Evolutionary conservation across 306 rosid species (phyloP), one percentile per base, ranked within the genome.

Genomic region (Sicyos baderoa): DNA sequence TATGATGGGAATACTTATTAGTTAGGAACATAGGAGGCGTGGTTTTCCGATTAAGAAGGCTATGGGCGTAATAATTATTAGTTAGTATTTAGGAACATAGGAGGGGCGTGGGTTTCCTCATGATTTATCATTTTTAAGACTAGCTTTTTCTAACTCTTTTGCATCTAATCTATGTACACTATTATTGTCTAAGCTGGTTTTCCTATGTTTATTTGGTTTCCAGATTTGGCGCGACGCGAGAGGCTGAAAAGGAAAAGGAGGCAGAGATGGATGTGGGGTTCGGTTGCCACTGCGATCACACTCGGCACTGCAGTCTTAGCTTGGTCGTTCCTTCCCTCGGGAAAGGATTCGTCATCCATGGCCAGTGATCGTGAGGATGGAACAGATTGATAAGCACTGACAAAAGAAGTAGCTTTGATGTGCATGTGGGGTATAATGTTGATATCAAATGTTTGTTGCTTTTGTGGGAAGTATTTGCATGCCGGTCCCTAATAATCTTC

Each of bases 221-320:
- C 62, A 94, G 99, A 90, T 82, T 70, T 73, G 84, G 86, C 94
- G 7, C 82, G 99, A 67, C 89, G 88, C 0, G 90, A 82, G 77
- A 88, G 99, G 79, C 86, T 85, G 71, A 77, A 80, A 48, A 90
- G 70, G 74, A 84, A 78, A 25, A 82, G 77, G 76, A 83, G 82
- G 83, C 97, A 88, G 18, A 90, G 82, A 73, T 94, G 99, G 99
- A 69, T 94, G 29, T 90, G 99, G 99, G 95, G 96, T 23, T 85
- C 89, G 17, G 79, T 90, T 32, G 85, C 90, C 23, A 67, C 95
- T 54, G 88, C 82, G 6, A 80, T 88, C 42, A 78, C 81, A 1
- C 82, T 94, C 22, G 83, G 96, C 56, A 82, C 86, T 17, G 87
- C 86, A 18, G 88, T 91, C 68, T 72, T 94, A 76, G 92, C 89